Evolutionary conservation across 2,329 filamentous ascomycete species (phyloP).

Genomic region (Allantophomopsis cytisporea): DNA sequence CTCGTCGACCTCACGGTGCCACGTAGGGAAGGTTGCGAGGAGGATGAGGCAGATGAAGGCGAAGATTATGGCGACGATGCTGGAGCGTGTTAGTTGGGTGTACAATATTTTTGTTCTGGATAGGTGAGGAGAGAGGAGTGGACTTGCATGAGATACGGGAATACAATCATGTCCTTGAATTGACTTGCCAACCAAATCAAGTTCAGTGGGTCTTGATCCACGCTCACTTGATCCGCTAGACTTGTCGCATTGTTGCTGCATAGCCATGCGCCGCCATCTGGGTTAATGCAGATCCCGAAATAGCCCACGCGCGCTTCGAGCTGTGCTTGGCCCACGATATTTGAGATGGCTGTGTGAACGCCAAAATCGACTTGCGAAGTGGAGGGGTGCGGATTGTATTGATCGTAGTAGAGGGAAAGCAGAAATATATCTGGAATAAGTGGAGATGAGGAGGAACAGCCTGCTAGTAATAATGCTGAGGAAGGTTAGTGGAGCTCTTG

Average conservation of each 20-base stretch:
- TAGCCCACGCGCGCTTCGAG: constrained; percentile 91
- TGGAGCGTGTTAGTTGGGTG: constrained; percentile 20
- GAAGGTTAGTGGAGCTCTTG: constrained; percentile 9
- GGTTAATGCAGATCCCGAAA: constrained; percentile 94
- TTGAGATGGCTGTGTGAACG: constrained; percentile 71
- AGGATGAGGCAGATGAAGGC: constrained; percentile 93
- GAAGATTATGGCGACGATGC: constrained; percentile 94
- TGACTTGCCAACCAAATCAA: constrained; percentile 93
- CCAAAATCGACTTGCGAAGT: constrained; percentile 85
- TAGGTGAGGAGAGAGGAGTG: not conserved
- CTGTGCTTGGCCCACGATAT: constrained; percentile 74
- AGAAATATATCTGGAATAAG: constrained; percentile 94
- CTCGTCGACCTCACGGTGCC: constrained; percentile 82
- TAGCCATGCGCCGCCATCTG: constrained; percentile 79
- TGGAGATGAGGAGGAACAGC: constrained; percentile 92
- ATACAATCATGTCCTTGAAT: constrained; percentile 97
- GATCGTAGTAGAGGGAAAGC: constrained; percentile 86
- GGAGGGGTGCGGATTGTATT: constrained; percentile 69
- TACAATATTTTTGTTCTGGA: not conserved
- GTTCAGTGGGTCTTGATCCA: constrained; percentile 93
- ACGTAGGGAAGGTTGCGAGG: constrained; percentile 91
- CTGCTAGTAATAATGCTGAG: constrained; percentile 77
- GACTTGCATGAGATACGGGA: constrained; percentile 84
- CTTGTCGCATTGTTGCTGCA: constrained; percentile 96
- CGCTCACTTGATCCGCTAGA: constrained; percentile 73